Evolutionary conservation across 352 stramenopile genomes (phyloP), one percentile per base, ranked within the genome.

Genomic region (Phytophthora ohioensis): DNA sequence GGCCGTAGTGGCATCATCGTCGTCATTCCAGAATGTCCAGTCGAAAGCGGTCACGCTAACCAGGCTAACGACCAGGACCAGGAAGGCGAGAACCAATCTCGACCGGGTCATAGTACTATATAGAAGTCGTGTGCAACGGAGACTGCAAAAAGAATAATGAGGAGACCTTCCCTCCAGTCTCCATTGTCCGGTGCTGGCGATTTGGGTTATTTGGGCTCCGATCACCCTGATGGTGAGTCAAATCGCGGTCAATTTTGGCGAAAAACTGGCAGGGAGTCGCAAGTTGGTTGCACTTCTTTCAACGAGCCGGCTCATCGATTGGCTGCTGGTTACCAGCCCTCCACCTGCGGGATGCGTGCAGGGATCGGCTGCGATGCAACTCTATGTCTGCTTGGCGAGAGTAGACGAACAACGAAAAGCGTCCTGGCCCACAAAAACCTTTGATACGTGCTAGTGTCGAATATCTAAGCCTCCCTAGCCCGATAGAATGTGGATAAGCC

Each of bases 211-310:
- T 56, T 38, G 38, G 64, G 38, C 57, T 68, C 58, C 51, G 42
- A 68, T 73, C 65, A 73, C 41, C 57, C 57, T 48, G 65, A 68
- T 72, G 57, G 65, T 67, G 36, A 72, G 65, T 72, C 65, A 72
- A 72, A 72, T 67, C 57, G 59, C 8, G 41, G 55, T 51, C 27
- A 47, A 11, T 53, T 45, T 39, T 67, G 48, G 27, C 57, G 48
- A 56, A 32, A 43, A 43, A 8, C 39, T 46, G 39, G 39, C 39
- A 15, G 35, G 45, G n/a, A 15, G 35, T 56, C 43, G 45, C 45
- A 62, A 62, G 12, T 45, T 54, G 55, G 68, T 67, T 67, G 62
- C 68, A 61, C 61, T 57, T 69, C 66, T 73, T 61, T 68, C 57
- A 49, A 35, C 48, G 30, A 57, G 30, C 45, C 38, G 46, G 59